Evolutionary conservation across 805 yeast species (phyloP).

Genomic region (Kodamaea hsintzibuensis): DNA sequence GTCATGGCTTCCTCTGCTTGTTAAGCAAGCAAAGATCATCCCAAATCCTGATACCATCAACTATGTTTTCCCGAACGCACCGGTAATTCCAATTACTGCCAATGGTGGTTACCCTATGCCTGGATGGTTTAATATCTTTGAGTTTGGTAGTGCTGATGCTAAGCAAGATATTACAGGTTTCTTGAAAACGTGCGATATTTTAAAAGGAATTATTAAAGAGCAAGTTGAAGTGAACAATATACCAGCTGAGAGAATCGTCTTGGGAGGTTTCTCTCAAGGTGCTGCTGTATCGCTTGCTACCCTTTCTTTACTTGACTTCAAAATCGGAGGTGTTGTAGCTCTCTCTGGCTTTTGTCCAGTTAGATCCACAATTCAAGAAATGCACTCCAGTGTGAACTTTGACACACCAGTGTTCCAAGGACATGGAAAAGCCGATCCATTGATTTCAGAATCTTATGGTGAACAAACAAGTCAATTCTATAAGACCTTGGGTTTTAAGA

Average conservation of each 20-base stretch:
- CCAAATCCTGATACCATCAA: slow-evolving; percentile 50
- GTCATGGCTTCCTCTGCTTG: slow-evolving; percentile 73
- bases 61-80: slow-evolving; percentile 92
- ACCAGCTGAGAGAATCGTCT: slow-evolving; percentile 64
- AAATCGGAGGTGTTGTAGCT: slow-evolving; percentile 76
- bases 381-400: slow-evolving; percentile 41
- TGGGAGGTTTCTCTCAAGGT: slow-evolving; percentile 97
- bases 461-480: slow-evolving; percentile 45
- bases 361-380: slow-evolving; percentile 16
- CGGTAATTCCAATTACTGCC: slow-evolving; percentile 63
- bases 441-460: slow-evolving; percentile 49
- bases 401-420: slow-evolving; percentile 83
- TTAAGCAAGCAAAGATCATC: slow-evolving; percentile 46
- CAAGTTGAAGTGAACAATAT: slow-evolving; percentile 53
- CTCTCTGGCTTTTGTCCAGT: slow-evolving; percentile 74
- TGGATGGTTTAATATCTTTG: slow-evolving; percentile 82
- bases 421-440: slow-evolving; percentile 79
- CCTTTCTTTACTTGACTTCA: slow-evolving; percentile 51
- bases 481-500: slow-evolving; percentile 45
- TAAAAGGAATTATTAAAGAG: slow-evolving; percentile 50
- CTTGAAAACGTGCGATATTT: slow-evolving; percentile 46
- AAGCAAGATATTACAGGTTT: slow-evolving; percentile 57
- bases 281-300: slow-evolving; percentile 75
- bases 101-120: slow-evolving; percentile 71
- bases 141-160: slow-evolving; percentile 49